These are phyloP conservation scores for Nicotiana sylvestris DNA, from an alignment of 257 asterid genomes.

Conservation along the genomic window DNA sequence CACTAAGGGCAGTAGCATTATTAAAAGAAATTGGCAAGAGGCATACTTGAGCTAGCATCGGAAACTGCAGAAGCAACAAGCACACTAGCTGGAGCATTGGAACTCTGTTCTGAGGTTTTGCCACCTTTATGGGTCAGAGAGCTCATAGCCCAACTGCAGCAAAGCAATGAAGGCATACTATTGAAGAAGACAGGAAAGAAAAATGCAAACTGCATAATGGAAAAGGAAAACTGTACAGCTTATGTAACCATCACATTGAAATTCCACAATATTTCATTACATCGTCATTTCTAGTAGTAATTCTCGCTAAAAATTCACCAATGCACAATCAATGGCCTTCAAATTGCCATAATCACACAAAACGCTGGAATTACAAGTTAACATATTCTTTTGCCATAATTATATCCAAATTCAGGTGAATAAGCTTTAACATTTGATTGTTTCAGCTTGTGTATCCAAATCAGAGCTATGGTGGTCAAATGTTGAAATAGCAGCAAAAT, in stretches of 20 bases:
- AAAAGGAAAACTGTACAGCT: not conserved
- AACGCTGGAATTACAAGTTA: not conserved
- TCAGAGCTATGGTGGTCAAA: not conserved
- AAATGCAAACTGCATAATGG: constrained; percentile 5
- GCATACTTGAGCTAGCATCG: constrained; percentile 59
- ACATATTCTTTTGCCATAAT: not conserved
- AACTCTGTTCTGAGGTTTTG: constrained; percentile 71
- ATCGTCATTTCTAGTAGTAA: not conserved
- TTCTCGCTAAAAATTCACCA: not conserved
- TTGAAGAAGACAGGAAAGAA: constrained; percentile 1
- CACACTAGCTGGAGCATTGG: constrained; percentile 47
- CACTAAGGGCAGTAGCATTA: not conserved
- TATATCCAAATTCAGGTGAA: constrained; percentile 5
- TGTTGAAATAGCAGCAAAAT: not conserved
- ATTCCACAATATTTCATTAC: not conserved
- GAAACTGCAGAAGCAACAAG: constrained; percentile 56
- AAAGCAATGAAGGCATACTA: constrained; percentile 13
- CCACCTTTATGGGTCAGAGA: constrained; percentile 90
- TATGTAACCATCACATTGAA: not conserved
- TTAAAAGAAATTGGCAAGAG: not conserved
- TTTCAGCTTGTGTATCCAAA: not conserved
- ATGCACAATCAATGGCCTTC: not conserved
- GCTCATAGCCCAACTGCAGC: constrained; percentile 99
- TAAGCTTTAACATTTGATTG: not conserved
- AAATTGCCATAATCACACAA: not conserved